Percentiles rank a stretch among this genome's conserved stretches.
phyloP scores from a whole-genome alignment of 345 rosid species.

The Salix suchowensis region DNA sequence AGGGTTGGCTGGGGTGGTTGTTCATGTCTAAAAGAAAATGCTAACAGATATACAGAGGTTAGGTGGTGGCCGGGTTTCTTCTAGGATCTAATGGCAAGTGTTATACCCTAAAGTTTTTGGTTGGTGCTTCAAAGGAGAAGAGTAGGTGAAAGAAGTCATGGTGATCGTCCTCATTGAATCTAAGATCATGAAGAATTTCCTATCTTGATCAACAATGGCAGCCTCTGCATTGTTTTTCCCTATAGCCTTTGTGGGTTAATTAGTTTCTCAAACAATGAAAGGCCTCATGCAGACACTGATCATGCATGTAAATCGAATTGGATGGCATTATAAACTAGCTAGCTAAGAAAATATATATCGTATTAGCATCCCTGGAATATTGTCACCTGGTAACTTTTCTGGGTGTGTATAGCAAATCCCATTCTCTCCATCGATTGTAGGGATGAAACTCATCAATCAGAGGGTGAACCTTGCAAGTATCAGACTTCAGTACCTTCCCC shows the following conservation, averaged over 20 bases:
- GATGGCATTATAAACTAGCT: background rate
- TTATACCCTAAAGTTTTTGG: slow-evolving; percentile 14
- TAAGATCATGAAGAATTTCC: background rate
- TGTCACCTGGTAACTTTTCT: slow-evolving; percentile 80
- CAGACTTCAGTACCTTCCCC: slow-evolving; percentile 63
- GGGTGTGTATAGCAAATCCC: slow-evolving; percentile 99
- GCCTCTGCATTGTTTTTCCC: background rate
- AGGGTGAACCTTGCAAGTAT: slow-evolving; percentile 74
- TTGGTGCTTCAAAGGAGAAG: slow-evolving; percentile 14
- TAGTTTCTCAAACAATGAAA: background rate
- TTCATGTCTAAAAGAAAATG: background rate
- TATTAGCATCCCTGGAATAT: background rate
- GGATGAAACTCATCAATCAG: slow-evolving; percentile 90
- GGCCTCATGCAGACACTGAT: background rate
- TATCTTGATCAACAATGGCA: background rate
- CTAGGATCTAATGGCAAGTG: slow-evolving; percentile 3
- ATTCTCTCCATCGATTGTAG: slow-evolving; percentile 87
- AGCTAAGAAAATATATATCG: background rate
- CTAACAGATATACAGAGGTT: background rate
- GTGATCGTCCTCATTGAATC: background rate
- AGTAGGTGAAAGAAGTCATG: background rate
- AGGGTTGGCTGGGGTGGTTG: slow-evolving; percentile 24
- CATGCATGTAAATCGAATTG: background rate
- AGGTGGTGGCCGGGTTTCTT: slow-evolving; percentile 8
- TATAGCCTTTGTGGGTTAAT: background rate